Evolutionary conservation across 225 moss, liverwort and hornwort species (phyloP), one percentile per base, ranked within the genome.

Genomic region (Polytrichum formosum): DNA sequence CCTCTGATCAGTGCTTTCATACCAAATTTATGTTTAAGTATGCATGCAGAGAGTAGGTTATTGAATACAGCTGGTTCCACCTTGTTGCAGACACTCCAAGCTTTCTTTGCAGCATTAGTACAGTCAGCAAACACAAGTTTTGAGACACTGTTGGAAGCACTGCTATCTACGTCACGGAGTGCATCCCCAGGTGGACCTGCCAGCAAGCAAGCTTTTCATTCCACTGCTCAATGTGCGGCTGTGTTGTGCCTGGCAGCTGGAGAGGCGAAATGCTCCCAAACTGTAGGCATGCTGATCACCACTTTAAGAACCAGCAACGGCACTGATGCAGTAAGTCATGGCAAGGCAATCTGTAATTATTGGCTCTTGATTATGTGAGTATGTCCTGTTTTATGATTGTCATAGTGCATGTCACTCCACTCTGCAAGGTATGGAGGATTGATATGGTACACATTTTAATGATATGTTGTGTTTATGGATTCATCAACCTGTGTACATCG

Each of bases 61-160:
- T 13, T 46, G 13, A 46, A 46, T 46, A 46, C 13, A 16, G 16
- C 13, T 46, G 46, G 46, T 46, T 46, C 46, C 46, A 46, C 46
- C 4, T 37, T 46, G 21, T 9, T 21, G 25, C 88, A 89, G 89
- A 86, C 83, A 3, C 69, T 90, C 69, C 89, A 90, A 77, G 83
- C 77, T n/a, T 90, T 90, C 74, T 90, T 90, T 79, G 89, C 86
- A 1, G 89, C 89, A 20, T 69, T 86, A 67, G 89, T 90, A 67
- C 86, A 84, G 70, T 90, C 89, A 63, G 83, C 86, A 69, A 90
- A 84, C 61, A 89, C 89, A 28, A 86, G 89, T 71, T 90, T 90
- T 76, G 83, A 90, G 54, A 81, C 79, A 46, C 74, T 90, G 72
- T 76, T 90, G 62, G 89, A 90, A 62, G 86, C 89, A 1, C 73